phyloP scores from a whole-genome alignment of 75 land plant genomes.

The Selaginella tamariscina region DNA sequence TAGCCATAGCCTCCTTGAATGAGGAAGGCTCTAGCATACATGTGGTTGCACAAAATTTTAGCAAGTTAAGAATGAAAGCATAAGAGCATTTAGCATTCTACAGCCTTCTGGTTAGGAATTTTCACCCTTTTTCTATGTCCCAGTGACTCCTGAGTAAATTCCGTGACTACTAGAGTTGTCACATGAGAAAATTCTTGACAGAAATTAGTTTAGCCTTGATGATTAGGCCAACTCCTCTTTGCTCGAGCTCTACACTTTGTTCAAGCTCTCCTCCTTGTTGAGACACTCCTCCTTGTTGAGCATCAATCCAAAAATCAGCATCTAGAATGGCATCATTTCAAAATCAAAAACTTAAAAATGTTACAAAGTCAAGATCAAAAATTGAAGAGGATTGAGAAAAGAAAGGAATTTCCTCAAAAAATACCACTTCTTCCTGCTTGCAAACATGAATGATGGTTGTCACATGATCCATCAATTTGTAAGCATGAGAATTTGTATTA shows the following conservation, averaged over 20 bases:
- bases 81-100: not conserved
- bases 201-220: not conserved
- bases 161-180: not conserved
- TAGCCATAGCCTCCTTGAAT: not conserved
- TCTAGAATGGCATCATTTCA: not conserved
- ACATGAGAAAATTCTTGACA: not conserved
- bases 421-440: slow-evolving; percentile 1
- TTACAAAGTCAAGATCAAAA: not conserved
- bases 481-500: too few species aligned
- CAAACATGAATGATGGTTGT: too few species aligned
- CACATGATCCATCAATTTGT: too few species aligned
- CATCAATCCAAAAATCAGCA: not conserved
- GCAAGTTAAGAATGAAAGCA: not conserved
- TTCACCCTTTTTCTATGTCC: slow-evolving; percentile 3
- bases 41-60: not conserved
- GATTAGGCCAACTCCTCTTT: not conserved
- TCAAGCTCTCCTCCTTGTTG: too few species aligned
- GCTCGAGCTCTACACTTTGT: too few species aligned
- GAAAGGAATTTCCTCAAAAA: not conserved
- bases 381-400: not conserved
- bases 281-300: not conserved
- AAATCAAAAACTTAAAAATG: not conserved
- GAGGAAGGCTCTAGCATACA: not conserved
- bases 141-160: not conserved
- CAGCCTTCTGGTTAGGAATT: not conserved